Evolutionary conservation across 148 eudicot species (phyloP).

Genomic region (Rhododendron griersonianum): DNA sequence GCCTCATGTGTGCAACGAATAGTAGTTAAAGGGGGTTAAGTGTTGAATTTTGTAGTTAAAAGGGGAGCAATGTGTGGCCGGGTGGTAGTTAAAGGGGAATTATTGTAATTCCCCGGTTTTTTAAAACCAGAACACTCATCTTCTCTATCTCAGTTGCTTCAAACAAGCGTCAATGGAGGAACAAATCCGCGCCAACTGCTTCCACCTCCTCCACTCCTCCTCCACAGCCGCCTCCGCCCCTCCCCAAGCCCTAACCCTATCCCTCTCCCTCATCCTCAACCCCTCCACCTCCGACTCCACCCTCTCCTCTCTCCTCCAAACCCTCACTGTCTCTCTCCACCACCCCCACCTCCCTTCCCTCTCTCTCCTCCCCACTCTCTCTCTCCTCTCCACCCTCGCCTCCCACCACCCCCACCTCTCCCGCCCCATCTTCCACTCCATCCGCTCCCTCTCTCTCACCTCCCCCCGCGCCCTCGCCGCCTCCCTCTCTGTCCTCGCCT

Average conservation of each 20-base stretch:
- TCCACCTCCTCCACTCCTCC: slow-evolving; percentile 10
- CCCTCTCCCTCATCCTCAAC: slow-evolving; percentile 50
- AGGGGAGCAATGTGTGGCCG: no score
- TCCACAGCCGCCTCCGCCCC: slow-evolving; percentile 11
- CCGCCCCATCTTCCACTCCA: slow-evolving; percentile 18
- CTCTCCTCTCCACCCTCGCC: slow-evolving; percentile 31
- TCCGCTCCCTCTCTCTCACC: slow-evolving; percentile 10
- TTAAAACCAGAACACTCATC: neutral
- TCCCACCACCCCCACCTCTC: slow-evolving; percentile 35
- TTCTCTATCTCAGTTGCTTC: neutral
- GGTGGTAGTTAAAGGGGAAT: no score
- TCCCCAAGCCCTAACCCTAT: slow-evolving; percentile 23
- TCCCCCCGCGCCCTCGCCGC: slow-evolving; percentile 25
- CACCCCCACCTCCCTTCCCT: slow-evolving; percentile 19
- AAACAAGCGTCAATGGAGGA: slow-evolving; percentile 33
- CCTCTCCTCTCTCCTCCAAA: slow-evolving; percentile 39
- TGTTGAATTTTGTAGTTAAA: no score
- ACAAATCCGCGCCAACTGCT: slow-evolving; percentile 34
- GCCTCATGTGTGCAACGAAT: no score
- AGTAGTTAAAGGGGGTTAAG: no score
- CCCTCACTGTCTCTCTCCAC: slow-evolving; percentile 22
- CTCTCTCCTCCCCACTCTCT: slow-evolving; percentile 33
- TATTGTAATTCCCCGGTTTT: no score
- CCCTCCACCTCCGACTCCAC: slow-evolving; percentile 52
- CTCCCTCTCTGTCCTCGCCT: slow-evolving; percentile 47